Conservation (phyloP, 371 early-diverging fungal genomes). For the Sporodiniella umbellata region DNA sequence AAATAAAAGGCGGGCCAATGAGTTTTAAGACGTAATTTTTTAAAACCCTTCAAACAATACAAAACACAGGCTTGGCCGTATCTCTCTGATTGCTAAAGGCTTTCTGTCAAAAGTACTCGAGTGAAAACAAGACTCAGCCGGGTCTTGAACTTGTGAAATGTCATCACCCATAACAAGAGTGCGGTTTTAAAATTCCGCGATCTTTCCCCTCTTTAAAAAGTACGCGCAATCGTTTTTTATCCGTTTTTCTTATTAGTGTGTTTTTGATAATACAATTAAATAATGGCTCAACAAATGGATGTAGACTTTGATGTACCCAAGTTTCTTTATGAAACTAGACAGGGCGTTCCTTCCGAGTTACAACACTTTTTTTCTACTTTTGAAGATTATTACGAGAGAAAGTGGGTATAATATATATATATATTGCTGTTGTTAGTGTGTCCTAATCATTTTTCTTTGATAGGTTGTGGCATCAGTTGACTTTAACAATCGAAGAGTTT, state of each 20-base stretch:
- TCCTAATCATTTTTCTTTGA: too few relatives aligned
- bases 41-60: too few relatives aligned
- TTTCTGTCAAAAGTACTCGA: too few relatives aligned
- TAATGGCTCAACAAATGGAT: conserved; percentile 67
- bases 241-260: background rate
- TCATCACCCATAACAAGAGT: too few relatives aligned
- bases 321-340: conserved; percentile 68
- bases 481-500: conserved; percentile 73
- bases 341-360: conserved; percentile 66
- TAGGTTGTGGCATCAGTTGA: conserved; percentile 98
- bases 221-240: conserved; percentile 12
- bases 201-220: background rate
- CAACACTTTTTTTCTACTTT: conserved; percentile 74
- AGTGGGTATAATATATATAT: conserved; percentile 59
- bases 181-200: background rate
- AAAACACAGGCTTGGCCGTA: too few relatives aligned
- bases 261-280: background rate
- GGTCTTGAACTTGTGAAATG: too few relatives aligned
- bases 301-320: conserved; percentile 78
- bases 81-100: too few relatives aligned
- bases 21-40: too few relatives aligned
- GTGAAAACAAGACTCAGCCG: too few relatives aligned
- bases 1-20: too few relatives aligned
- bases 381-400: conserved; percentile 90
- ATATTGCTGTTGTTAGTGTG: too few relatives aligned